A percentile compares a stretch with the other conserved stretches of the same genome.
phyloP scores from a whole-genome alignment of 2,329 filamentous ascomycete species.

The Microdochium nivale region DNA sequence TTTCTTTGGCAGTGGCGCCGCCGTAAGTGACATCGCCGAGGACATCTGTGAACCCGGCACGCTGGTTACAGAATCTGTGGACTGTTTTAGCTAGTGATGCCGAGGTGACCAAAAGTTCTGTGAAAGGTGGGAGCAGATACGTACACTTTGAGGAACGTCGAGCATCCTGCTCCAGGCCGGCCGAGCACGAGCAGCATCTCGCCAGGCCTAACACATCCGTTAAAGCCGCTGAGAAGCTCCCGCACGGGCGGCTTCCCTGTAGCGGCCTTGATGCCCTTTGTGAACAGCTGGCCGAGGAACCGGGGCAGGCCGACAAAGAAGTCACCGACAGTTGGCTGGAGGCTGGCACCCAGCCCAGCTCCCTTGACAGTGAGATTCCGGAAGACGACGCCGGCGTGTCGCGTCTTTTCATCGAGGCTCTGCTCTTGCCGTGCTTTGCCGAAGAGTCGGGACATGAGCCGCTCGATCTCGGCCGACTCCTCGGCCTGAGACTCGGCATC shows the following conservation, averaged over 20 bases:
- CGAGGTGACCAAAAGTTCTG: too few relatives aligned
- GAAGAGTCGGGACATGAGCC: constrained; percentile 63
- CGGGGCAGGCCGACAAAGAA: constrained; percentile 22
- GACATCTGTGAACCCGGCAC: constrained; percentile 53
- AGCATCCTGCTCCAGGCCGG: constrained; percentile 48
- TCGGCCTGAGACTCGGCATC: constrained; percentile 14
- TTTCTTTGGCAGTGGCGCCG: constrained; percentile 31
- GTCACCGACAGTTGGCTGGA: constrained; percentile 33
- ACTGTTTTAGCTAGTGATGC: too few relatives aligned
- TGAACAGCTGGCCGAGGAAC: constrained; percentile 14
- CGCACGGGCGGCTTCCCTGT: constrained; percentile 25
- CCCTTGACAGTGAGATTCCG: constrained; percentile 63
- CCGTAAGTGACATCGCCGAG: constrained; percentile 59
- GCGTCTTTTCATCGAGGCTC: constrained; percentile 62
- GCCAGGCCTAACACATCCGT: constrained; percentile 44
- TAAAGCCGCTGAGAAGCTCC: constrained; percentile 39
- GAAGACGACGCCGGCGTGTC: constrained; percentile 63
- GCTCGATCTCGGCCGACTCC: constrained; percentile 46
- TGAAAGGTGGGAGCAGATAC: too few relatives aligned
- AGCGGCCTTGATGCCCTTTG: constrained; percentile 18
- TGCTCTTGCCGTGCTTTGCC: constrained; percentile 53
- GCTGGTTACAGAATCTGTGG: constrained; percentile 67
- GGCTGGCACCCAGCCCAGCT: constrained; percentile 53
- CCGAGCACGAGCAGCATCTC: constrained; percentile 51
- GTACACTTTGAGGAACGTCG: constrained; percentile 47